Evolutionary conservation across 208 protist genomes (phyloP), one percentile per base, ranked within the genome.

Genomic region (Trypanosoma grayi): DNA sequence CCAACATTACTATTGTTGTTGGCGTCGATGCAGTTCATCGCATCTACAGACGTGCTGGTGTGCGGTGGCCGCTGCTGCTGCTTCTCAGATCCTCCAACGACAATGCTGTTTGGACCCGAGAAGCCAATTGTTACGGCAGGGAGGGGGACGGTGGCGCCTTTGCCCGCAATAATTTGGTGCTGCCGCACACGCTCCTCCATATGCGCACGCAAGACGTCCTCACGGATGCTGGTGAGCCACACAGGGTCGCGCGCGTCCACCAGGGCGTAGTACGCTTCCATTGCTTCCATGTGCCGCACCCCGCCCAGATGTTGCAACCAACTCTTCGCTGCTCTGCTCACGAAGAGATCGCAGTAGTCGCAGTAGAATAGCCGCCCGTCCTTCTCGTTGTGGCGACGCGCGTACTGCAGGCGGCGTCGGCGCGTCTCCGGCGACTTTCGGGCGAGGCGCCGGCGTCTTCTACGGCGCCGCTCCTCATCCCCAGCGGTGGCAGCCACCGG

Each of bases 331-430:
- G 67, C 64, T 1, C 70, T 77, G 48, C 83, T 87, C 33, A 94
- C 53, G 50, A 94, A 94, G 16, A 92, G 43, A 64, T 94, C 85
- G 45, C 88, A 94, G 75, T 92, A 92, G 60, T 92, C 85, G 61
- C 88, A 94, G 71, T 92, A 94, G 52, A 74, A 76, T 16, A 94
- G 66, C 2, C 70, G 70, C 11, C 73, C 85, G 53, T 94, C 84
- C 25, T 79, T 75, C 44, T 94, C 88, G 62, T 92, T 94, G 66
- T 94, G 87, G 1, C 87, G 75, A 9, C 87, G 81, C 20, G 66
- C 45, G 58, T 90, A 94, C 58, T 85, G 82, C 18, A 82, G 59
- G 4, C 76, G 51, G 13, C 62, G 66, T 14, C 75, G 77, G n/a
- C 81, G 83, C 58, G 87, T 81, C 65, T 83, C 75, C 0, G 79